Evolutionary conservation across 371 early-diverging fungal species (phyloP).

Genomic region (Mortierella sp.): DNA sequence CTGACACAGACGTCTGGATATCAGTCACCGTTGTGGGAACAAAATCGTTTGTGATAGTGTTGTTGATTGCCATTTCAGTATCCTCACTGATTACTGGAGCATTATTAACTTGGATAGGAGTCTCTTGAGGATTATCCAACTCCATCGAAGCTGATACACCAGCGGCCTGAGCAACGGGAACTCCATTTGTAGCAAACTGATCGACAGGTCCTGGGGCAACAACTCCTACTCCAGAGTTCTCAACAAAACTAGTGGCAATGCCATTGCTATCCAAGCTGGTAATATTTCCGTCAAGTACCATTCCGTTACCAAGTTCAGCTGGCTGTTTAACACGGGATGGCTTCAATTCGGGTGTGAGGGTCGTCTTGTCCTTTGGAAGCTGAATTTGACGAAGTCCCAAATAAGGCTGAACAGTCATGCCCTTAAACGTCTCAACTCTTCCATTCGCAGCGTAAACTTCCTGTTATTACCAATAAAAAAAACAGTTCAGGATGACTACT

Average conservation of each 20-base stretch:
- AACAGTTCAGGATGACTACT: not conserved
- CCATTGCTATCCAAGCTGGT: not conserved
- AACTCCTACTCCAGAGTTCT: not conserved
- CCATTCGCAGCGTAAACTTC: slow-evolving; percentile 47
- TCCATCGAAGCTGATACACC: slow-evolving; percentile 14
- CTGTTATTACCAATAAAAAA: slow-evolving; percentile 5
- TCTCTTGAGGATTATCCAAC: slow-evolving; percentile 2
- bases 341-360: slow-evolving; percentile 44
- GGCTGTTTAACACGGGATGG: slow-evolving; percentile 28
- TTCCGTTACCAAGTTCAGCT: not conserved
- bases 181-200: not conserved
- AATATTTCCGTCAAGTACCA: slow-evolving; percentile 12
- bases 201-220: not conserved
- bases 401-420: slow-evolving; percentile 45
- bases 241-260: not conserved
- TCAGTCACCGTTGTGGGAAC: not conserved
- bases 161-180: not conserved
- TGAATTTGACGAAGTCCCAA: slow-evolving; percentile 33
- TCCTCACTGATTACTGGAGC: slow-evolving; percentile 13
- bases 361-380: slow-evolving; percentile 39
- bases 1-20: not conserved
- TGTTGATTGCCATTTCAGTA: slow-evolving; percentile 17
- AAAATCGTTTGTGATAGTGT: not conserved
- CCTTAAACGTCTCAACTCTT: slow-evolving; percentile 36
- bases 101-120: not conserved